Conservation (phyloP, 805 yeast genomes). For the Saccharomycopsis sp. region DNA sequence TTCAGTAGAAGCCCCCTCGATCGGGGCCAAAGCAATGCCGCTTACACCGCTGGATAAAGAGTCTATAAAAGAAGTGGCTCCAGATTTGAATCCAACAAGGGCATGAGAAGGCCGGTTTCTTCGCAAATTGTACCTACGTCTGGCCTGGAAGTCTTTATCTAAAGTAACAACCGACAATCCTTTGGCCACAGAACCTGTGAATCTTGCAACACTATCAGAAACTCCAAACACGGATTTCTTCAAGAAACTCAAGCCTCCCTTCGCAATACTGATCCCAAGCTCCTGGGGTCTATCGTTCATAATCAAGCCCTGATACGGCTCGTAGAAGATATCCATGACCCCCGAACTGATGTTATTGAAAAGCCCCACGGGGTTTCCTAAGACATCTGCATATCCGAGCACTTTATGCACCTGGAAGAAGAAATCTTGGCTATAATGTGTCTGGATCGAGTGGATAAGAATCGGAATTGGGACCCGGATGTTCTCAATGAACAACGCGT, state of each 20-base stretch:
- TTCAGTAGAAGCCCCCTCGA: constrained; percentile 79
- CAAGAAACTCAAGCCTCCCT: constrained; percentile 90
- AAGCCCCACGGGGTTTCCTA: constrained; percentile 96
- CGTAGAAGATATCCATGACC: constrained; percentile 91
- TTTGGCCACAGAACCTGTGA: constrained; percentile 91
- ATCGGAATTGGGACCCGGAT: constrained; percentile 79
- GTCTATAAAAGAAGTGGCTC: constrained; percentile 84
- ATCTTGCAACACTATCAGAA: constrained; percentile 86
- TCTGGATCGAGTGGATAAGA: constrained; percentile 58
- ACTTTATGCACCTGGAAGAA: constrained; percentile 88
- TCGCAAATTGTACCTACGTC: constrained; percentile 65
- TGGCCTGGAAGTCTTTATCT: constrained; percentile 78
- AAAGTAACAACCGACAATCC: constrained; percentile 88
- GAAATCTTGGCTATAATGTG: constrained; percentile 90
- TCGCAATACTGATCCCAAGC: constrained; percentile 89
- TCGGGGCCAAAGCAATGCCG: constrained; percentile 87
- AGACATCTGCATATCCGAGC: constrained; percentile 90
- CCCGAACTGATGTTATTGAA: constrained; percentile 93
- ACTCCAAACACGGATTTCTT: constrained; percentile 93
- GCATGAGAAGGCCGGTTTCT: constrained; percentile 82
- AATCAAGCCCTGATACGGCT: constrained; percentile 93
- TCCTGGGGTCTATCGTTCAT: constrained; percentile 96
- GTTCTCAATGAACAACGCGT: constrained; percentile 83
- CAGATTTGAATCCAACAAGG: constrained; percentile 72
- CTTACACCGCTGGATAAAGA: constrained; percentile 82